A percentile compares a stretch with the other conserved stretches of the same genome.
These are phyloP conservation scores for Achaetomium macrosporum DNA, from an alignment of 2,329 filamentous ascomycete genomes.

Conservation along the genomic window DNA sequence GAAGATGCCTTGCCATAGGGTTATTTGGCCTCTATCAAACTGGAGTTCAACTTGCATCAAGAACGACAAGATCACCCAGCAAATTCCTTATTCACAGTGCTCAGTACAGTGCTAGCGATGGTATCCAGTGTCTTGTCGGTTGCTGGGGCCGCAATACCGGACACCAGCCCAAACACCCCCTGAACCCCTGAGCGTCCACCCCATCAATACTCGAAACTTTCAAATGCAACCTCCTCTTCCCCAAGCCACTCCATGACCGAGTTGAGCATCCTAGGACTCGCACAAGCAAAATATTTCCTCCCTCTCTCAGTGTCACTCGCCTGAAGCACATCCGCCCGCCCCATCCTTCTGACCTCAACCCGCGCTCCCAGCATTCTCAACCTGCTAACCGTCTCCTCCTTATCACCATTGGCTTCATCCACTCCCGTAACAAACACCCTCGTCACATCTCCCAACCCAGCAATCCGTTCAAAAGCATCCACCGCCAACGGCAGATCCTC, in stretches of 20 bases:
- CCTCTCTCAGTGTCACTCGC: slow-evolving; percentile 26
- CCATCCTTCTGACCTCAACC: slow-evolving; percentile 36
- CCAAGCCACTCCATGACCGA: slow-evolving; percentile 46
- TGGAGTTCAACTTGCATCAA: too few relatives aligned
- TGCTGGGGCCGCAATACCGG: neutral
- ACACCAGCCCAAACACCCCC: slow-evolving; percentile 1
- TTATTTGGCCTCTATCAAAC: too few relatives aligned
- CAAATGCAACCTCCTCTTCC: slow-evolving; percentile 49
- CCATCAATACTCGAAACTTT: slow-evolving; percentile 55
- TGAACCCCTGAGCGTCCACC: neutral
- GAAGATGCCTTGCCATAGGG: too few relatives aligned
- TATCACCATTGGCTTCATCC: slow-evolving; percentile 22
- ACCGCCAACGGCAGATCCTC: slow-evolving; percentile 58
- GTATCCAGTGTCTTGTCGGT: neutral
- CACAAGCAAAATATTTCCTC: slow-evolving; percentile 49
- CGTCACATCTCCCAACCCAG: slow-evolving; percentile 46
- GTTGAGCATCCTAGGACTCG: slow-evolving; percentile 38
- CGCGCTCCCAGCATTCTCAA: slow-evolving; percentile 32
- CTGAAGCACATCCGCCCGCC: slow-evolving; percentile 37
- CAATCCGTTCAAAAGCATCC: slow-evolving; percentile 50
- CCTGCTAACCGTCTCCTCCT: slow-evolving; percentile 32
- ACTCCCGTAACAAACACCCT: slow-evolving; percentile 60
- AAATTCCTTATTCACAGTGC: neutral
- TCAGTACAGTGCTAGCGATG: neutral
- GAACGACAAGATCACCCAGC: too few relatives aligned